Percentiles rank a stretch among this genome's conserved stretches.
Conservation (phyloP, 176 grass and related monocot species). For the Aegilops longissima region DNA sequence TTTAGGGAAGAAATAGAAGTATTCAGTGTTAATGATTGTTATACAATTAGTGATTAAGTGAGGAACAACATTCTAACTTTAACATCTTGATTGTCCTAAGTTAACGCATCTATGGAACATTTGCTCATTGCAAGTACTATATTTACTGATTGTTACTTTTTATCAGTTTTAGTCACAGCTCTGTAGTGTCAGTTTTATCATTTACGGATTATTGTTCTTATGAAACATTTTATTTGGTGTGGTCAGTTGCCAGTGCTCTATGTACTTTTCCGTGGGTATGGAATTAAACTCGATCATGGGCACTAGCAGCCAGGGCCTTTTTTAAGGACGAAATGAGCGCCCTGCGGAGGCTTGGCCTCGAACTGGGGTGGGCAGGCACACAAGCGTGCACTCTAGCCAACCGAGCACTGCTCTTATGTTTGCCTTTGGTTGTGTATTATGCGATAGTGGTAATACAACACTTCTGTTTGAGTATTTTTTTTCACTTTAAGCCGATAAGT, state of each 20-base stretch:
- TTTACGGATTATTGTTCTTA: too few species aligned
- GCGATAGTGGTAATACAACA: neutral
- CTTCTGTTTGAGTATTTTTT: neutral
- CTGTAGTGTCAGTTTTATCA: neutral
- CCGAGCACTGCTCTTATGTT: too few species aligned
- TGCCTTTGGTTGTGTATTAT: neutral
- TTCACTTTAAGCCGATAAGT: neutral
- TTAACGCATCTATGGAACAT: neutral
- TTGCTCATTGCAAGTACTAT: neutral
- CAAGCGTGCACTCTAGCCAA: too few species aligned
- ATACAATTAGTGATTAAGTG: neutral
- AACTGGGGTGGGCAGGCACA: too few species aligned
- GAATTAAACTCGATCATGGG: neutral
- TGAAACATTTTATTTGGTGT: too few species aligned
- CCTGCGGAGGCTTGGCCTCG: too few species aligned
- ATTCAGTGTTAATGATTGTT: neutral
- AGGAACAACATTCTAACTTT: neutral
- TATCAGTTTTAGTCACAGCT: neutral
- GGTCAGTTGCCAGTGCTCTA: neutral
- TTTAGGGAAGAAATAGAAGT: neutral
- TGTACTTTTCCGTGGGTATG: neutral
- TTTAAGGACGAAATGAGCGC: too few species aligned
- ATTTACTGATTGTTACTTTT: neutral
- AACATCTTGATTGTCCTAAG: neutral
- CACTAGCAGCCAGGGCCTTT: too few species aligned